A percentile compares a stretch with the other conserved stretches of the same genome.
Conservation (phyloP, 371 early-diverging fungal species). For the Saksenaea vasiformis region DNA sequence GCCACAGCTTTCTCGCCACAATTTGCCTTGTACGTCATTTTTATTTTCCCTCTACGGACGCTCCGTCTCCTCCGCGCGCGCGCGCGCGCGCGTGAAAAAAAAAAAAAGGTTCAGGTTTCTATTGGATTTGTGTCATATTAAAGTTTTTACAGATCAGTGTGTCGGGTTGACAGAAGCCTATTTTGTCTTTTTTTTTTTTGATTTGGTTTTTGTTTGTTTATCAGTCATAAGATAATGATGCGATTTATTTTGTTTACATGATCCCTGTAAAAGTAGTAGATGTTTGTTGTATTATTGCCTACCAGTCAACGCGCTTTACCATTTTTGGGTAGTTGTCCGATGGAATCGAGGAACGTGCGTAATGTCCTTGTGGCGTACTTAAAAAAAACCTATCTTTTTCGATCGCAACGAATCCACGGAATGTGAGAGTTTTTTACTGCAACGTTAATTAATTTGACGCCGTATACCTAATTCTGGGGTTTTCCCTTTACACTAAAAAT, state of each 20-base stretch:
- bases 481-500: neutral
- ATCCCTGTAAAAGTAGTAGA: neutral
- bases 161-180: no score
- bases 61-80: neutral
- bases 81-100: neutral
- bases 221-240: neutral
- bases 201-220: neutral
- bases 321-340: neutral
- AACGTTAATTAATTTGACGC: slow-evolving; percentile 1
- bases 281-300: neutral
- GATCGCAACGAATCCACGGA: neutral
- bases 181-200: neutral
- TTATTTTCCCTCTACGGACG: neutral
- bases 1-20: neutral
- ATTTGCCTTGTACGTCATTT: slow-evolving; percentile 1
- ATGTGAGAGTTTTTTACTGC: neutral
- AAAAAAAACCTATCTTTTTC: neutral
- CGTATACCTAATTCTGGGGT: slow-evolving; percentile 1
- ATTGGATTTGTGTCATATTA: no score
- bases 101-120: no score
- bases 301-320: neutral
- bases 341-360: neutral
- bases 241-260: neutral
- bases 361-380: neutral
- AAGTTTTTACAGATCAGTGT: neutral